These are phyloP conservation scores for Aspergillus sclerotialis DNA, from an alignment of 2,329 filamentous ascomycete genomes.

Conservation along the genomic window DNA sequence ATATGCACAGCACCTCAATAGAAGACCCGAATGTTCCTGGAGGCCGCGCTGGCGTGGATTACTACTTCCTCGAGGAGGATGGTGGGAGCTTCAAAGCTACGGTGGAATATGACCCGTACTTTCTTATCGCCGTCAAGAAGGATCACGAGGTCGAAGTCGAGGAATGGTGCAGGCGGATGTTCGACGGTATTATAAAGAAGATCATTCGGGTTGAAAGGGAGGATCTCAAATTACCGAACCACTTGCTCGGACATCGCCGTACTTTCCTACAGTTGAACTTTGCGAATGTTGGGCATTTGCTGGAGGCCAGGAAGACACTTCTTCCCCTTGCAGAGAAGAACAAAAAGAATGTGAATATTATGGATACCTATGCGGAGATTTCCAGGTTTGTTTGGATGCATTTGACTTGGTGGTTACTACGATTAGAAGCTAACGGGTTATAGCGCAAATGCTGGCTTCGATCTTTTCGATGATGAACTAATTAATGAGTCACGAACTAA, in stretches of 20 bases:
- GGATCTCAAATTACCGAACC: constrained; percentile 90
- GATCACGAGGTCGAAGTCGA: constrained; percentile 89
- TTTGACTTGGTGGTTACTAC: constrained; percentile 1
- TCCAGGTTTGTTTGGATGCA: constrained; percentile 54
- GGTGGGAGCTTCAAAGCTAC: constrained; percentile 91
- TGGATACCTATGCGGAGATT: constrained; percentile 98
- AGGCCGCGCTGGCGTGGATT: constrained; percentile 85
- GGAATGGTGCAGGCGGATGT: constrained; percentile 80
- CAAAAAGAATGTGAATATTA: constrained; percentile 89
- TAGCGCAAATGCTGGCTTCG: constrained; percentile 70
- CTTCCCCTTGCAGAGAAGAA: constrained; percentile 94
- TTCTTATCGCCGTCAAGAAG: constrained; percentile 81
- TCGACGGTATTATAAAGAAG: constrained; percentile 72
- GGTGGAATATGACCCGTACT: constrained; percentile 93
- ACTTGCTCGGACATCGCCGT: constrained; percentile 81
- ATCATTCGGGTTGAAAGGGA: constrained; percentile 80
- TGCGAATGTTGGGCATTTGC: constrained; percentile 75
- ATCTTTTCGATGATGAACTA: constrained; percentile 91
- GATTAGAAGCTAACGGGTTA: constrained; percentile 12
- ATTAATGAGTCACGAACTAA: constrained; percentile 73
- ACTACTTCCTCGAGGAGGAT: constrained; percentile 92
- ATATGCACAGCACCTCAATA: constrained; percentile 83
- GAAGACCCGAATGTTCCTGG: constrained; percentile 77
- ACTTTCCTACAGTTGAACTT: constrained; percentile 85
- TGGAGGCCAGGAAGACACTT: constrained; percentile 76